These are phyloP conservation scores for Hortiboletus flavorubellus DNA, from an alignment of 768 basidiomycete species.

Conservation along the genomic window DNA sequence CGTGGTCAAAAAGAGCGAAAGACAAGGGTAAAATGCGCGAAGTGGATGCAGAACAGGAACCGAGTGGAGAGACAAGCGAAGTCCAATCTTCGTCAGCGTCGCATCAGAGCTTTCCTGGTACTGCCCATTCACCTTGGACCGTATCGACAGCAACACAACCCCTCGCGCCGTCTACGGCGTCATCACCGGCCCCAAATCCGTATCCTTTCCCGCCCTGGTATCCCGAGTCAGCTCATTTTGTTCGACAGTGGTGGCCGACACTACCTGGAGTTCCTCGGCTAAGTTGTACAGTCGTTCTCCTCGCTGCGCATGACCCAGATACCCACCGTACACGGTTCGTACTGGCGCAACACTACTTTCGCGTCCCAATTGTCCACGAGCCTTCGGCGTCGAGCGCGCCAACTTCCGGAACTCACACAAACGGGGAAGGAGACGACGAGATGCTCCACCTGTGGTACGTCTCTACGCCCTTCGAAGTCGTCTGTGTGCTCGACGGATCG, in stretches of 20 bases:
- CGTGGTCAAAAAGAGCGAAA: slow-evolving; percentile 9
- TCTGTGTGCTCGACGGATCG: slow-evolving; percentile 53
- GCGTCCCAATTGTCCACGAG: slow-evolving; percentile 50
- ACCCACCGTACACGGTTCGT: slow-evolving; percentile 61
- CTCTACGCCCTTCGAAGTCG: slow-evolving; percentile 66
- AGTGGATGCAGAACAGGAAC: slow-evolving; percentile 8
- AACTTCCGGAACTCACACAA: not conserved
- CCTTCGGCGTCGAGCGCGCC: slow-evolving; percentile 10
- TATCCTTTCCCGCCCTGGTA: slow-evolving; percentile 68
- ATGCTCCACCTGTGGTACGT: slow-evolving; percentile 72
- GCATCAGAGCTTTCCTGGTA: slow-evolving; percentile 7
- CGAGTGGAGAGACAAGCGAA: slow-evolving; percentile 7
- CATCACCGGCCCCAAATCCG: slow-evolving; percentile 44
- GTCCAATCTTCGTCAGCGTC: slow-evolving; percentile 8
- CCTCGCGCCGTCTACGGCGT: not conserved
- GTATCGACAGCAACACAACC: not conserved
- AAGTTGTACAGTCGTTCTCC: slow-evolving; percentile 69
- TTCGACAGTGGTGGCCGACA: slow-evolving; percentile 79
- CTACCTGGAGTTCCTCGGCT: slow-evolving; percentile 59
- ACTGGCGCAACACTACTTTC: slow-evolving; percentile 73
- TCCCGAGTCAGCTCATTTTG: slow-evolving; percentile 72
- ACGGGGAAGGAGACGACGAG: slow-evolving; percentile 41
- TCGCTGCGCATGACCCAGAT: slow-evolving; percentile 58
- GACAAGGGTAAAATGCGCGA: slow-evolving; percentile 25
- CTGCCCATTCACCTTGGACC: slow-evolving; percentile 7